Evolutionary conservation across 2,329 filamentous ascomycete genomes (phyloP).

Genomic region (Tolypocladium tropicale): DNA sequence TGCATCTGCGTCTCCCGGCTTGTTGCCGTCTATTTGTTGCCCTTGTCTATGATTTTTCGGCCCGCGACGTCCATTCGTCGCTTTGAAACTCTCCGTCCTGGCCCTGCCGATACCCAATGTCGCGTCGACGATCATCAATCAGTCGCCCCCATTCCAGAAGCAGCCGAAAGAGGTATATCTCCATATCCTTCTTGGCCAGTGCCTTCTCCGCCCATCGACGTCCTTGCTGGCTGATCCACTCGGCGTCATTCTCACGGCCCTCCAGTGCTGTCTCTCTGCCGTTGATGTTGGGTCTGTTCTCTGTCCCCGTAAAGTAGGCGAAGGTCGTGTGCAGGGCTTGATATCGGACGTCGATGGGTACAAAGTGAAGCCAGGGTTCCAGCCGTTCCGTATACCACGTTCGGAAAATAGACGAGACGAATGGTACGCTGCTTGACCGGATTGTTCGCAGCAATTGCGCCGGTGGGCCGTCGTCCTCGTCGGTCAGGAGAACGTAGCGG

Average conservation of each 20-base stretch:
- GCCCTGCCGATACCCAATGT: conserved; percentile 25
- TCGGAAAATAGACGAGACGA: conserved; percentile 62
- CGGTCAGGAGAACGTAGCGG: conserved; percentile 62
- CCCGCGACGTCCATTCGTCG: conserved; percentile 18
- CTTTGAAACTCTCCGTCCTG: conserved; percentile 17
- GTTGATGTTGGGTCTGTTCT: conserved; percentile 28
- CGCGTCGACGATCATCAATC: conserved; percentile 49
- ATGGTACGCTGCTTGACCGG: conserved; percentile 55
- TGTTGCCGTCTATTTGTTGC: too few relatives aligned
- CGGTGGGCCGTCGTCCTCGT: conserved; percentile 59
- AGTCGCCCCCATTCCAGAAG: conserved; percentile 68
- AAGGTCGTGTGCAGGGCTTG: conserved; percentile 66
- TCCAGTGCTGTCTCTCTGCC: conserved; percentile 36
- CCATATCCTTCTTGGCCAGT: conserved; percentile 63
- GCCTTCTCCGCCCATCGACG: conserved; percentile 53
- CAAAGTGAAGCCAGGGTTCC: conserved; percentile 69
- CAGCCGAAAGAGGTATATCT: conserved; percentile 69
- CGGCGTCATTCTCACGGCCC: conserved; percentile 38
- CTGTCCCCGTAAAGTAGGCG: conserved; percentile 60
- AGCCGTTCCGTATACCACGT: conserved; percentile 73
- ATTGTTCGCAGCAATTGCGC: conserved; percentile 50
- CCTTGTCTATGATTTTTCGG: neutral
- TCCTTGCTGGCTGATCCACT: conserved; percentile 57
- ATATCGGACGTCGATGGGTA: conserved; percentile 64
- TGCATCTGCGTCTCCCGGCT: neutral